Evolutionary conservation across 139 green algal genomes (phyloP).

Genomic region (Picochlorum sp.): DNA sequence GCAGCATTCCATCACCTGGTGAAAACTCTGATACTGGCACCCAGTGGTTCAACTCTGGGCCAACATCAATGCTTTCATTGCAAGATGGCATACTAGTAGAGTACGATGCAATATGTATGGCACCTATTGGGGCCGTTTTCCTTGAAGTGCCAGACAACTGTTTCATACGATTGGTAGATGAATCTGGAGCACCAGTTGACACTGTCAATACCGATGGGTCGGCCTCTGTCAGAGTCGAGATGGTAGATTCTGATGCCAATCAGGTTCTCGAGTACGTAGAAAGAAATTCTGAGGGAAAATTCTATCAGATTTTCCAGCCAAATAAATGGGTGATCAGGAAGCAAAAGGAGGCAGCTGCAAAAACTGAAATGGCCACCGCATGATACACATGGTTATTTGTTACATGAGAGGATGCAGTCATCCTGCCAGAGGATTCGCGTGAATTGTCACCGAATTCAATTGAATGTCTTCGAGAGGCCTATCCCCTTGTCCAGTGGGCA

Average conservation of each 20-base stretch:
- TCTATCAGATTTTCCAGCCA: slow-evolving; percentile 43
- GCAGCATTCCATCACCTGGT: slow-evolving; percentile 1
- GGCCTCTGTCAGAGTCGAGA: slow-evolving; percentile 36
- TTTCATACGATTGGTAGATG: slow-evolving; percentile 30
- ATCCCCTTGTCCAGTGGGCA: slow-evolving; percentile 33
- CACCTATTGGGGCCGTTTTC: slow-evolving; percentile 48
- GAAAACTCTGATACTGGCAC: not conserved
- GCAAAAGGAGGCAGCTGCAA: slow-evolving; percentile 24
- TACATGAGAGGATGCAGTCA: slow-evolving; percentile 2
- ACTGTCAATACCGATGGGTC: slow-evolving; percentile 26
- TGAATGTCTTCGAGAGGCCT: slow-evolving; percentile 68
- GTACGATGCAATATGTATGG: slow-evolving; percentile 42
- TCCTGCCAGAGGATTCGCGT: slow-evolving; percentile 75
- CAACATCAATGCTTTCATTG: slow-evolving; percentile 40
- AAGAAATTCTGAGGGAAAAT: slow-evolving; percentile 30
- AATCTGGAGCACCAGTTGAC: slow-evolving; percentile 3
- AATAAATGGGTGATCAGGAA: slow-evolving; percentile 72
- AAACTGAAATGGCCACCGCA: slow-evolving; percentile 12
- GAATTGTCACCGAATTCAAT: slow-evolving; percentile 69
- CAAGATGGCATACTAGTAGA: slow-evolving; percentile 37
- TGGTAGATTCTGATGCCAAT: slow-evolving; percentile 7
- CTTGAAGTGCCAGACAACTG: slow-evolving; percentile 28
- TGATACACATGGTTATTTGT: not conserved
- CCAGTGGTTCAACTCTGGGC: slow-evolving; percentile 40
- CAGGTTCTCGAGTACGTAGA: slow-evolving; percentile 14